These are phyloP conservation scores for Chamaecrista fasciculata DNA, from an alignment of 306 rosid species.

Conservation along the genomic window DNA sequence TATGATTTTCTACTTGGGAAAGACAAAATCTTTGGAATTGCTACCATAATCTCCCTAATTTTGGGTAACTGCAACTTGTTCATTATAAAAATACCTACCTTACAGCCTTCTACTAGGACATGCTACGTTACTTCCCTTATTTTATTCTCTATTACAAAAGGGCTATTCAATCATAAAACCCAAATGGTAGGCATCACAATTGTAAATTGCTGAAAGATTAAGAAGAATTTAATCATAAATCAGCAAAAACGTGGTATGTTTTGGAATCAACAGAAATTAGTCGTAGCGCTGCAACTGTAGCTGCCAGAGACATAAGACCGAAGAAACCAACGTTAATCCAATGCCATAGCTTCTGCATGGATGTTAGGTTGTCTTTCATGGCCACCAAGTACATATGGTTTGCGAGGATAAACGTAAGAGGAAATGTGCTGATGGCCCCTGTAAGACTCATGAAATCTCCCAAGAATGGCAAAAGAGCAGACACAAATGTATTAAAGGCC, in stretches of 20 bases:
- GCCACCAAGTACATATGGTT: conserved; percentile 89
- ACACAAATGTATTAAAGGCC: conserved; percentile 55
- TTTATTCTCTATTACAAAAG: background rate
- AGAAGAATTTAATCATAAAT: conserved; percentile 44
- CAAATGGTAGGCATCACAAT: background rate
- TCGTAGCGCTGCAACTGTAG: conserved; percentile 71
- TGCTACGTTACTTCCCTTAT: background rate
- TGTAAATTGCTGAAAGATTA: background rate
- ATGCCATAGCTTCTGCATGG: conserved; percentile 66
- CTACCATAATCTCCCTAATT: background rate
- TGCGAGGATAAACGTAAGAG: conserved; percentile 91
- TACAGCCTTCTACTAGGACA: background rate
- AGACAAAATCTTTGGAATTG: background rate
- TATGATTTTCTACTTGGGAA: background rate
- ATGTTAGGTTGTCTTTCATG: conserved; percentile 51
- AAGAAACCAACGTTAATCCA: conserved; percentile 80
- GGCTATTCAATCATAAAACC: background rate
- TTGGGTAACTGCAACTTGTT: background rate
- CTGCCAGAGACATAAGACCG: conserved; percentile 53
- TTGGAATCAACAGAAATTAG: conserved; percentile 83
- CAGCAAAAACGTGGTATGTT: conserved; percentile 74
- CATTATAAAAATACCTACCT: background rate
- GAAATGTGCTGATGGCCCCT: conserved; percentile 90
- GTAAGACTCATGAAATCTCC: conserved; percentile 99
- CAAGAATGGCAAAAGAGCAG: conserved; percentile 87